These are phyloP conservation scores for Castanospermum australe DNA, from an alignment of 306 rosid species.

Conservation along the genomic window DNA sequence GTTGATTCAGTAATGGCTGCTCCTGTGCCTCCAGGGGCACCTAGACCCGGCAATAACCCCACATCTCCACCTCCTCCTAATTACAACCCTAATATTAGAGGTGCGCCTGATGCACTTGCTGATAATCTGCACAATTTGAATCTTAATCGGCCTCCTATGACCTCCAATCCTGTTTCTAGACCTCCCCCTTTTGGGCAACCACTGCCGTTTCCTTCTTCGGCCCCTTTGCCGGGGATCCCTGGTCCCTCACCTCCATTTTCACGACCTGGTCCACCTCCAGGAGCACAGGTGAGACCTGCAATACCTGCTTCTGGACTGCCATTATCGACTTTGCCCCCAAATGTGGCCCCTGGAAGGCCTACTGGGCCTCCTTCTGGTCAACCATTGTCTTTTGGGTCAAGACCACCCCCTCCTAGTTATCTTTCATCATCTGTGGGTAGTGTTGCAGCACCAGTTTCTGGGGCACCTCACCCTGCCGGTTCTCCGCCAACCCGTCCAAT, in stretches of 20 bases:
- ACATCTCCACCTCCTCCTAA: constrained; percentile 61
- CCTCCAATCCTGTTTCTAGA: constrained; percentile 67
- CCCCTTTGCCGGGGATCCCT: constrained; percentile 48
- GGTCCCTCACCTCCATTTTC: constrained; percentile 52
- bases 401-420: constrained; percentile 63
- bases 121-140: constrained; percentile 71
- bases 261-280: constrained; percentile 78
- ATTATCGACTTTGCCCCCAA: constrained; percentile 41
- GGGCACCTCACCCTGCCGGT: constrained; percentile 46
- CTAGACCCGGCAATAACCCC: constrained; percentile 65
- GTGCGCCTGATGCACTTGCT: constrained; percentile 48
- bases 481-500: constrained; percentile 47
- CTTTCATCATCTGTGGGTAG: constrained; percentile 38
- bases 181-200: constrained; percentile 76
- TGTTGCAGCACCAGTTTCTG: constrained; percentile 42
- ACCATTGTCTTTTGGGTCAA: constrained; percentile 38
- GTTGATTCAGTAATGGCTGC: constrained; percentile 70
- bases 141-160: constrained; percentile 69
- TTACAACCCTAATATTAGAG: constrained; percentile 60
- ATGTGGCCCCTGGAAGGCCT: constrained; percentile 39
- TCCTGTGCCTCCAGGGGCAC: constrained; percentile 97
- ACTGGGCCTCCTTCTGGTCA: constrained; percentile 50
- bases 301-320: constrained; percentile 57
- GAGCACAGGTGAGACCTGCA: constrained; percentile 46
- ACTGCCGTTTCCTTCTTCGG: constrained; percentile 52